Evolutionary conservation across 805 yeast species (phyloP), one percentile per base, ranked within the genome.

Genomic region (Wickerhamomyces canadensis): DNA sequence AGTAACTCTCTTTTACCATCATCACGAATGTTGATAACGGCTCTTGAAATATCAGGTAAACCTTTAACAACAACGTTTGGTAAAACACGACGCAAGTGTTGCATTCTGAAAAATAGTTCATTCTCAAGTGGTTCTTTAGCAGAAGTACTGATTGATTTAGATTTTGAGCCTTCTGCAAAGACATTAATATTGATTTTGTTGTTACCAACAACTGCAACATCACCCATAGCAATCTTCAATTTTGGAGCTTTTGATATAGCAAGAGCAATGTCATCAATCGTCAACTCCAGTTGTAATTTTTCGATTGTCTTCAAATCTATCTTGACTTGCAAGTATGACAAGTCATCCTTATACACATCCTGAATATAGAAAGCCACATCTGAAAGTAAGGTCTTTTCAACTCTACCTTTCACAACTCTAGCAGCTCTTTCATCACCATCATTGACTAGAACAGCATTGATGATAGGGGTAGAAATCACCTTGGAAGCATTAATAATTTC

Each of bases 401-500:
- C 76, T 57, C 99, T 76, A 37, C 99, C 99, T 65, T 93, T 93
- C 23, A 93, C 98, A 49, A 94, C 96, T 62, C 99, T 79, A 0
- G 98, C 98, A 21, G 98, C 97, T 57, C 95, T 83, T 65, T 91
- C 98, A 61, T 93, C 98, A 12, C 79, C 77, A 52, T 86, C 89
- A 54, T 93, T 93, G 6, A 89, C 98, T 48, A 93, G 70, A 9
- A 84, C 88, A 3, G 97, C 95, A 49, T 91, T 88, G 57, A 93
- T 93, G 57, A 93, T 93, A 2, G 98, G 98, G 7, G 98, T 93
- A 6, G 96, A 86, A 51, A 93, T 93, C 15, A 78, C 76, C 60
- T 93, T 93, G 15, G 97, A 85, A 3, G 98, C 98, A 60, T 93
- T 93, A 60, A 93, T 93, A 60, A 93, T 93, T 70, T 93, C 98